Evolutionary conservation across 768 basidiomycete genomes (phyloP).

Genomic region (Lentinus brumalis): DNA sequence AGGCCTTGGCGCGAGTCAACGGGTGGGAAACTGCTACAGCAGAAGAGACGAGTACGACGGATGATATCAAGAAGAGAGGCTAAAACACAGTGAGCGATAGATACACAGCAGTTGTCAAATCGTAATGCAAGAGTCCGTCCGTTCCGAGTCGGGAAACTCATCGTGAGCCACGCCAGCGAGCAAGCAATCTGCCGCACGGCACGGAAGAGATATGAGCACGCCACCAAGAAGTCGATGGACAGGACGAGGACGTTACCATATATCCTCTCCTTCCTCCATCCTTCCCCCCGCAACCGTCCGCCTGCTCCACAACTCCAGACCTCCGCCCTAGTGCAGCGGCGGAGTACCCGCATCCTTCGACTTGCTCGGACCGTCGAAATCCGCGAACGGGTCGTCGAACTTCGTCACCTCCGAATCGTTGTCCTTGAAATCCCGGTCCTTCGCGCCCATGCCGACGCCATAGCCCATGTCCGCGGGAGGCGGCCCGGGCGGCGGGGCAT

Average conservation of each 20-base stretch:
- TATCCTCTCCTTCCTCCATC: neutral
- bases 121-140: neutral
- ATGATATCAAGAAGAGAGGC: neutral
- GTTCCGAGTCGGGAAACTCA: neutral
- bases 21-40: too few species aligned
- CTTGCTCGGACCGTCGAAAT: constrained; percentile 41
- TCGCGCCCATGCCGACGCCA: constrained; percentile 37
- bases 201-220: neutral
- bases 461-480: constrained; percentile 42
- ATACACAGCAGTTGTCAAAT: neutral
- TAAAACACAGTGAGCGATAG: neutral
- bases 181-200: neutral
- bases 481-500: constrained; percentile 25
- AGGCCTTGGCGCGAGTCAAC: too few species aligned
- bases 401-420: constrained; percentile 35
- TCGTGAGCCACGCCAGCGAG: neutral
- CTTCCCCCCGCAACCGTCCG: neutral
- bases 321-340: neutral
- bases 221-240: neutral
- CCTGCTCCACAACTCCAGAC: neutral
- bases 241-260: neutral
- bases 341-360: constrained; percentile 14
- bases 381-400: constrained; percentile 58
- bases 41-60: neutral
- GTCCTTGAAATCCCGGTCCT: constrained; percentile 25